These are phyloP conservation scores for Narthecium ossifragum DNA, from an alignment of 106 monocot species.

Conservation along the genomic window DNA sequence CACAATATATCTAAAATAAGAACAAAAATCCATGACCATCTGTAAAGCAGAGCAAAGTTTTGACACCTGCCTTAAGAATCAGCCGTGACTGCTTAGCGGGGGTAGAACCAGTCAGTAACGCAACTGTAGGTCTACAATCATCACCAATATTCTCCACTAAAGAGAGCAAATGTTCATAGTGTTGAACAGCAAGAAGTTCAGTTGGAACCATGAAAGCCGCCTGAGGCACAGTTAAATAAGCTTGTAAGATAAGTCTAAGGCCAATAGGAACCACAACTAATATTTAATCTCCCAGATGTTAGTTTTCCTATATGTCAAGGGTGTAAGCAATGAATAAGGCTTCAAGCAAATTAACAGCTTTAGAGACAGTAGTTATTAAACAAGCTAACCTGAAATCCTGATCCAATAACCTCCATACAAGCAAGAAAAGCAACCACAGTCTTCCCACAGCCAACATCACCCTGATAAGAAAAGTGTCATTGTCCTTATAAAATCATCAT, in stretches of 20 bases:
- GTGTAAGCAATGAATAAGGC: too few species aligned
- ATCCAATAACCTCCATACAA: conserved; percentile 93
- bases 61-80: conserved; percentile 45
- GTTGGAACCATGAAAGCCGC: conserved; percentile 99
- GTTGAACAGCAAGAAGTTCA: conserved; percentile 86
- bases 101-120: conserved; percentile 90
- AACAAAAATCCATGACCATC: too few species aligned
- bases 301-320: too few species aligned
- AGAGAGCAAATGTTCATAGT: conserved; percentile 67
- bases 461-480: conserved; percentile 34
- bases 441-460: conserved; percentile 99
- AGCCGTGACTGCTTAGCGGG: conserved; percentile 51
- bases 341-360: too few species aligned
- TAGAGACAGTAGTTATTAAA: too few species aligned
- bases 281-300: too few species aligned
- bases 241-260: not conserved
- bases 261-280: not conserved
- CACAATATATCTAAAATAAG: not conserved
- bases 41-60: not conserved
- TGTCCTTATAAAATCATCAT: too few species aligned
- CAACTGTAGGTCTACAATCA: conserved; percentile 53
- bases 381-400: conserved; percentile 80
- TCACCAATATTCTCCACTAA: conserved; percentile 52
- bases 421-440: conserved; percentile 94
- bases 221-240: conserved; percentile 21